A percentile compares a stretch with the other conserved stretches of the same genome.
These are phyloP conservation scores for Anthracocystis walkeri DNA, from an alignment of 1,284 basidiomycete species.

Conservation along the genomic window DNA sequence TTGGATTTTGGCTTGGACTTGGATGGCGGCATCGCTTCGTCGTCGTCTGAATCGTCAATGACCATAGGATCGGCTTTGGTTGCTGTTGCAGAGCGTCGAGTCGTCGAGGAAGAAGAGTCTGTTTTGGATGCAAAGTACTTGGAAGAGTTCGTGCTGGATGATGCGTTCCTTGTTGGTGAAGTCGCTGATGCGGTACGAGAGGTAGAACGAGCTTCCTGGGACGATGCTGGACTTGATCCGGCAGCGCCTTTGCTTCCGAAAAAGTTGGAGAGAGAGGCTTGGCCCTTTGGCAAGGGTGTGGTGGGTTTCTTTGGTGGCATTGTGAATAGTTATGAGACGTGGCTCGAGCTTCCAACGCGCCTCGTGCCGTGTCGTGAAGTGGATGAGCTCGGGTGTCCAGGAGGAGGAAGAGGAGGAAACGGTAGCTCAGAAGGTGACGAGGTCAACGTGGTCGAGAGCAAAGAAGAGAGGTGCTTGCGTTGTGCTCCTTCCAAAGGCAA, in stretches of 20 bases:
- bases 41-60: conserved; percentile 47
- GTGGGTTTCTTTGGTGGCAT: conserved; percentile 46
- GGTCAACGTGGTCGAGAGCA: too few species aligned
- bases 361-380: neutral
- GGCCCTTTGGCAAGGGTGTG: conserved; percentile 46
- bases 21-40: conserved; percentile 15
- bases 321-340: neutral
- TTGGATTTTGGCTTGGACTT: conserved; percentile 4
- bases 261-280: conserved; percentile 54
- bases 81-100: conserved; percentile 24
- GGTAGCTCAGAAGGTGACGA: too few species aligned
- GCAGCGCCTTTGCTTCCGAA: conserved; percentile 37
- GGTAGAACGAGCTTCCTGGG: conserved; percentile 20
- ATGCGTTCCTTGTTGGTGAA: conserved; percentile 14
- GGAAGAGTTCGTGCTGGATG: conserved; percentile 14
- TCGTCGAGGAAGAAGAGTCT: neutral
- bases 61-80: conserved; percentile 44
- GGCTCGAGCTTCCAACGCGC: too few species aligned
- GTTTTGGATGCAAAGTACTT: conserved; percentile 37
- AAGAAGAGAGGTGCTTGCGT: neutral
- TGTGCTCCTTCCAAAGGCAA: too few species aligned
- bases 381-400: neutral
- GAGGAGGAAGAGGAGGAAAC: neutral
- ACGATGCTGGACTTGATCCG: conserved; percentile 33
- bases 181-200: conserved; percentile 12